Evolutionary conservation across 352 stramenopile species (phyloP).

Genomic region (Pythium angustatum): DNA sequence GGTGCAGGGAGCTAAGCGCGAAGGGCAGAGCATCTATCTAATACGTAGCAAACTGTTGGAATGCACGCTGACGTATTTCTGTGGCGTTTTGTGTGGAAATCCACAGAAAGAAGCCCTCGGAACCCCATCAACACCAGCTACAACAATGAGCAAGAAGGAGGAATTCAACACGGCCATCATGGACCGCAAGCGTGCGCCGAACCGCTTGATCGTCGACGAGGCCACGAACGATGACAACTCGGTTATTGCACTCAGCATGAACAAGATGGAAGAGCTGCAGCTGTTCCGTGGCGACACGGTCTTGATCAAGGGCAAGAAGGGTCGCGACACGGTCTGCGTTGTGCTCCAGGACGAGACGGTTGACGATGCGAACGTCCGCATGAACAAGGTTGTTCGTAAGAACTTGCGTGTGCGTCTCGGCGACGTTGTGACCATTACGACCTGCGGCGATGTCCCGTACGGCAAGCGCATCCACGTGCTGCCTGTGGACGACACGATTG

Average conservation of each 20-base stretch:
- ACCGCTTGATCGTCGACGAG: slow-evolving; percentile 98
- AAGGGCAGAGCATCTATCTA: too few species aligned
- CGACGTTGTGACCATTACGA: slow-evolving; percentile 97
- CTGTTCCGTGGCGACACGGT: slow-evolving; percentile 99
- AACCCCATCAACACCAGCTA: slow-evolving; percentile 17
- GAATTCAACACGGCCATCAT: slow-evolving; percentile 87
- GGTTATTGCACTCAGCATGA: slow-evolving; percentile 89
- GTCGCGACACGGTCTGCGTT: slow-evolving; percentile 98
- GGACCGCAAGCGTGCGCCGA: slow-evolving; percentile 95
- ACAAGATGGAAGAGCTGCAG: slow-evolving; percentile 99
- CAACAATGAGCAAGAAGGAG: slow-evolving; percentile 54
- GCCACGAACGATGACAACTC: slow-evolving; percentile 98
- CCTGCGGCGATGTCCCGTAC: slow-evolving; percentile 97
- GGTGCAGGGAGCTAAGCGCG: neutral
- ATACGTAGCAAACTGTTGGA: too few species aligned
- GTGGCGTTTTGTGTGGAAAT: slow-evolving; percentile 4
- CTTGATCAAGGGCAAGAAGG: slow-evolving; percentile 99
- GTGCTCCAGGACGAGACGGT: slow-evolving; percentile 97
- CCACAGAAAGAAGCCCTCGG: slow-evolving; percentile 22
- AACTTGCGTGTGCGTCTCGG: slow-evolving; percentile 97
- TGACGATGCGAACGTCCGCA: slow-evolving; percentile 96
- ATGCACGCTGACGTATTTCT: slow-evolving; percentile 1
- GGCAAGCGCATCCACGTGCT: slow-evolving; percentile 99
- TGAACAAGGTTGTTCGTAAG: slow-evolving; percentile 99
- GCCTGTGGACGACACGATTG: slow-evolving; percentile 99